These are phyloP conservation scores for Coemansia aciculifera DNA, from an alignment of 192 early-diverging fungal species.

Conservation along the genomic window DNA sequence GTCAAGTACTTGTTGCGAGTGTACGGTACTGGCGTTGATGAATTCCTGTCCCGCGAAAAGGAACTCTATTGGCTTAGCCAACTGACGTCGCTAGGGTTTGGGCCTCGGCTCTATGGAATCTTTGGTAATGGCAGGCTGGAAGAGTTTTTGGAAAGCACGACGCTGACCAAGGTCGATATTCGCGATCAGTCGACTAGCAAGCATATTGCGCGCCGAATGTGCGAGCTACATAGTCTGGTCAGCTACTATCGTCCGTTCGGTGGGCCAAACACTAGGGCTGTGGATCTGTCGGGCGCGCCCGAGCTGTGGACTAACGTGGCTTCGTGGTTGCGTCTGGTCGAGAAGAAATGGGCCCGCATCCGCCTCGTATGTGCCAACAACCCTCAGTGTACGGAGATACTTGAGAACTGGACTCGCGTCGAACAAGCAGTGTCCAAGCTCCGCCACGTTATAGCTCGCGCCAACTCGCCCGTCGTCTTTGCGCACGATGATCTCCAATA, in stretches of 20 bases:
- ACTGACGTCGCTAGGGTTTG: constrained; percentile 70
- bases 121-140: constrained; percentile 88
- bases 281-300: constrained; percentile 30
- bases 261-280: neutral
- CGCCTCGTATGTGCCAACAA: constrained; percentile 16
- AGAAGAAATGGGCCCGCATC: constrained; percentile 27
- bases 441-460: constrained; percentile 50
- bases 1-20: constrained; percentile 66
- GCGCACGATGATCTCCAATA: constrained; percentile 90
- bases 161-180: constrained; percentile 70
- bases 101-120: constrained; percentile 69
- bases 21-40: constrained; percentile 79
- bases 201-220: constrained; percentile 72
- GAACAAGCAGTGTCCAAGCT: constrained; percentile 56
- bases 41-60: constrained; percentile 73
- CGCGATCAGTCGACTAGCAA: constrained; percentile 62
- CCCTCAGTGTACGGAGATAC: constrained; percentile 21
- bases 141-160: constrained; percentile 75
- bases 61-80: constrained; percentile 79
- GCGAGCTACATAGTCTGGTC: constrained; percentile 72
- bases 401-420: constrained; percentile 31
- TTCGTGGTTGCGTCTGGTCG: constrained; percentile 60
- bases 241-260: constrained; percentile 59
- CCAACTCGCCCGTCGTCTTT: constrained; percentile 75
- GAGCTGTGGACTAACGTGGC: constrained; percentile 72